A percentile compares a stretch with the other conserved stretches of the same genome.
These are phyloP conservation scores for Psidium friedrichsthalianum DNA, from an alignment of 345 rosid species.

Conservation along the genomic window DNA sequence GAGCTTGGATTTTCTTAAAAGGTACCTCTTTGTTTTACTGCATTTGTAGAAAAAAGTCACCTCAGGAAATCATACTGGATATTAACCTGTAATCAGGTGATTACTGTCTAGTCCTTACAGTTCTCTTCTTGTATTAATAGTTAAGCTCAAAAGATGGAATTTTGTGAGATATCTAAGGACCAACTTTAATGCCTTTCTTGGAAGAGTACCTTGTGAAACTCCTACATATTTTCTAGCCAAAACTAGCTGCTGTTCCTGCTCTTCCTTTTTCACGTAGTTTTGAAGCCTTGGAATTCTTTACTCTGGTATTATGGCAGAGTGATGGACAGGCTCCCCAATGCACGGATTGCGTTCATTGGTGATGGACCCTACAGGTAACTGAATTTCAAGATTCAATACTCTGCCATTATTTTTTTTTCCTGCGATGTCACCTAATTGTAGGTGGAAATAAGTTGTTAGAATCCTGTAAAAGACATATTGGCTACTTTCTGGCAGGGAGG, in stretches of 20 bases:
- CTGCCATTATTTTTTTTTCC: background rate
- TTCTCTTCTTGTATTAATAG: background rate
- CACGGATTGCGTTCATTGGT: conserved; percentile 82
- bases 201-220: background rate
- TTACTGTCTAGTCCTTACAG: background rate
- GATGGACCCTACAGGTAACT: conserved; percentile 93
- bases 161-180: background rate
- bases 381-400: background rate
- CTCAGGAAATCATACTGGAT: background rate
- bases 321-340: conserved; percentile 87
- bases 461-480: background rate
- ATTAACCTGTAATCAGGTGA: background rate
- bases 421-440: background rate
- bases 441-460: background rate
- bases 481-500: conserved; percentile 39
- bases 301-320: conserved; percentile 29
- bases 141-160: background rate
- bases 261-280: background rate
- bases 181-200: background rate
- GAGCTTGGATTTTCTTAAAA: conserved; percentile 89
- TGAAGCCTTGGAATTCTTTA: background rate
- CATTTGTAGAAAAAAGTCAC: background rate
- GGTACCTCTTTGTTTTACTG: conserved; percentile 22
- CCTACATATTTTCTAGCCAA: background rate
- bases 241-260: background rate